Conservation (phyloP, 768 basidiomycete species). For the Pleurotus tuber-regium region DNA sequence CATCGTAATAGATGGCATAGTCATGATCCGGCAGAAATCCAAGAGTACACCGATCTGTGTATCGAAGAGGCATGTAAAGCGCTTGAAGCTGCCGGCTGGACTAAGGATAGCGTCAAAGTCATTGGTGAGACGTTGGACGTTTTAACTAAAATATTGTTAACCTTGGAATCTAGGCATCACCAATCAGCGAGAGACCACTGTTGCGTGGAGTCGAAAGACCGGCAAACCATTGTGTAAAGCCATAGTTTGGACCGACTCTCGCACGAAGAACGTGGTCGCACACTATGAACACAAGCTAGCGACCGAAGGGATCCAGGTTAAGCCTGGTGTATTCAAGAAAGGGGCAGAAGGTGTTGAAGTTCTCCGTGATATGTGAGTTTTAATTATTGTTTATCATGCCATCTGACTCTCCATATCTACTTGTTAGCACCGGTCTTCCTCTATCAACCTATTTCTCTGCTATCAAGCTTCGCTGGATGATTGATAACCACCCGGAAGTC, state of each 20-base stretch:
- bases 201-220: slow-evolving; percentile 88
- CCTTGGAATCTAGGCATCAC: slow-evolving; percentile 71
- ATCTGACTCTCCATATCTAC: slow-evolving; percentile 11
- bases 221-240: slow-evolving; percentile 87
- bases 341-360: slow-evolving; percentile 67
- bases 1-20: slow-evolving; percentile 79
- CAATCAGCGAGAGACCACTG: slow-evolving; percentile 95
- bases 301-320: slow-evolving; percentile 71
- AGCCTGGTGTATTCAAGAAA: slow-evolving; percentile 62
- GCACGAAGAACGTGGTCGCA: slow-evolving; percentile 84
- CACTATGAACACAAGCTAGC: slow-evolving; percentile 72
- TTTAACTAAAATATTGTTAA: slow-evolving; percentile 11
- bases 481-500: slow-evolving; percentile 80
- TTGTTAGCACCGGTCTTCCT: slow-evolving; percentile 80
- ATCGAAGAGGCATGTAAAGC: slow-evolving; percentile 68
- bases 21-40: slow-evolving; percentile 85
- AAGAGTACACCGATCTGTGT: slow-evolving; percentile 69
- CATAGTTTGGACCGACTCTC: slow-evolving; percentile 96
- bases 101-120: slow-evolving; percentile 80
- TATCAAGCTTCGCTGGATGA: slow-evolving; percentile 96
- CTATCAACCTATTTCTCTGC: slow-evolving; percentile 98
- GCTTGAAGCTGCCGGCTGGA: slow-evolving; percentile 76
- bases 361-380: slow-evolving; percentile 63
- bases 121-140: slow-evolving; percentile 60
- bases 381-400: slow-evolving; percentile 14